Percentiles rank a stretch among this genome's conserved stretches.
phyloP scores from a whole-genome alignment of 352 stramenopile genomes.

The Phytophthora rubi region DNA sequence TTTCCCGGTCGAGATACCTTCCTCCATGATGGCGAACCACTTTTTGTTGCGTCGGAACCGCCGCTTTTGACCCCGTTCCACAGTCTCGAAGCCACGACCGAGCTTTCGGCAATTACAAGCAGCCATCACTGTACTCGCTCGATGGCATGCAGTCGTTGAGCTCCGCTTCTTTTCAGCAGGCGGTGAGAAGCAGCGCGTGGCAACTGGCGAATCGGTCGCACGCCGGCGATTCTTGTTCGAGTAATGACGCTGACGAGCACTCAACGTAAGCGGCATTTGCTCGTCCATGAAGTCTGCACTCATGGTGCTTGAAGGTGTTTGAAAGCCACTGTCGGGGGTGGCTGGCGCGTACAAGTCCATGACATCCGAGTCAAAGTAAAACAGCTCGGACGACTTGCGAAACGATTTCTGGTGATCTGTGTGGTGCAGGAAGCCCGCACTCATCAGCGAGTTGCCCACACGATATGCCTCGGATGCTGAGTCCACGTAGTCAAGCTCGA shows the following conservation, averaged over 20 bases:
- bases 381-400: constrained; percentile 53
- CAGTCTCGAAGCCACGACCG: constrained; percentile 40
- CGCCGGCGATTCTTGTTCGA: constrained; percentile 19
- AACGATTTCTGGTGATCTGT: constrained; percentile 52
- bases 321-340: constrained; percentile 12
- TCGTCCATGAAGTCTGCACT: constrained; percentile 21
- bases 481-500: constrained; percentile 61
- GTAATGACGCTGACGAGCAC: not conserved
- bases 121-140: constrained; percentile 19
- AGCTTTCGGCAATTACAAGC: constrained; percentile 58
- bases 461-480: constrained; percentile 56
- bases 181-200: constrained; percentile 38
- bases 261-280: constrained; percentile 2
- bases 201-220: constrained; percentile 30
- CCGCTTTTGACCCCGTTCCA: constrained; percentile 35
- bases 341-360: constrained; percentile 37
- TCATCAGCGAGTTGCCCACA: constrained; percentile 70
- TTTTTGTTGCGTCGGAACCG: constrained; percentile 61
- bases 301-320: not conserved
- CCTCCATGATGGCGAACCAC: constrained; percentile 53
- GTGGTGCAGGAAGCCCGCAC: constrained; percentile 71
- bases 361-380: constrained; percentile 54
- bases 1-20: constrained; percentile 46
- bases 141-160: constrained; percentile 32
- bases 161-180: constrained; percentile 35